A percentile compares a stretch with the other conserved stretches of the same genome.
phyloP scores from a whole-genome alignment of 192 early-diverging fungal species.

The Spinellus fusiger region DNA sequence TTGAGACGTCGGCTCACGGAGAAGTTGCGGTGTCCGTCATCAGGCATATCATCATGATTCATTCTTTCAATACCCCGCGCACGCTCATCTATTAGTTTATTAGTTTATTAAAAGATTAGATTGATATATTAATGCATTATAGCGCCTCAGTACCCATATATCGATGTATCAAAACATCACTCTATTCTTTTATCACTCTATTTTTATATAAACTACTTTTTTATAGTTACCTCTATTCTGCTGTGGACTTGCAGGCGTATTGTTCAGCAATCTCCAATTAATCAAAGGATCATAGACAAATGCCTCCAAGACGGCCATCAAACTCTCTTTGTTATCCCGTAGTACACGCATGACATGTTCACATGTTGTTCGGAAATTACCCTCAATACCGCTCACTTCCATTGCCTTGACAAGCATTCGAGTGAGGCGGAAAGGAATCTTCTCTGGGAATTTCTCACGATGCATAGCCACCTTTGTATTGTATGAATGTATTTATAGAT shows the following conservation, averaged over 20 bases:
- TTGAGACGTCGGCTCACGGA: slow-evolving; percentile 34
- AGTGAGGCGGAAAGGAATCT: slow-evolving; percentile 97
- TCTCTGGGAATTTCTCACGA: slow-evolving; percentile 95
- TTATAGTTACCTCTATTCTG: slow-evolving; percentile 2
- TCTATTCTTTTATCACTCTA: neutral
- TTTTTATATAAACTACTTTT: neutral
- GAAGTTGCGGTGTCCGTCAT: slow-evolving; percentile 26
- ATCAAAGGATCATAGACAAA: slow-evolving; percentile 97
- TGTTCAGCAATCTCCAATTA: slow-evolving; percentile 75
- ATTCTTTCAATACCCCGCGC: slow-evolving; percentile 21
- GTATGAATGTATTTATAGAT: neutral
- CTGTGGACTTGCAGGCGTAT: slow-evolving; percentile 39
- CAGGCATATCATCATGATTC: slow-evolving; percentile 21
- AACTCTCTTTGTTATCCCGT: slow-evolving; percentile 88
- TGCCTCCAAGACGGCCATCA: slow-evolving; percentile 97
- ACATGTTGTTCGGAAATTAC: slow-evolving; percentile 92
- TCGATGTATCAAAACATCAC: neutral
- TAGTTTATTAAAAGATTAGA: neutral
- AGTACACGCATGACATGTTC: slow-evolving; percentile 95
- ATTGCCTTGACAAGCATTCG: slow-evolving; percentile 97
- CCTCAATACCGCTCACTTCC: slow-evolving; percentile 96
- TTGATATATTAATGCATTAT: too few species aligned
- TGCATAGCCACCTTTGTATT: slow-evolving; percentile 78
- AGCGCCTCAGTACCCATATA: too few species aligned
- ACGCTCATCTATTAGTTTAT: slow-evolving; percentile 15